Evolutionary conservation across 1,284 basidiomycete genomes (phyloP).

Genomic region (Xerocomus nothofagi): DNA sequence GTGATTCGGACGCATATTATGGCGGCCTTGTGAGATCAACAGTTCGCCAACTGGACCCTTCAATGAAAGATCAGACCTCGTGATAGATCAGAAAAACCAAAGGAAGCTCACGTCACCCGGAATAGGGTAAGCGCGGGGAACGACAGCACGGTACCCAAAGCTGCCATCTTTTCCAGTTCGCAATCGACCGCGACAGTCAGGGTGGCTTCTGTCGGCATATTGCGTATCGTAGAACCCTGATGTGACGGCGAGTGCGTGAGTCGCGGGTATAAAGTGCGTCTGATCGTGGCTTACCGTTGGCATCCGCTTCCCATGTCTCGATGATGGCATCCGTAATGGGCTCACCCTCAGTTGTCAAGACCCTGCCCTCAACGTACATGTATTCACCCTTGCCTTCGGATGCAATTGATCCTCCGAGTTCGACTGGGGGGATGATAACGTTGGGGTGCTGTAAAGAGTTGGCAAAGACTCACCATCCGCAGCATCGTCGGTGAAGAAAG

Average conservation of each 20-base stretch:
- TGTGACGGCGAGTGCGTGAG: neutral
- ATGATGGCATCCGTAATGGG: constrained; percentile 67
- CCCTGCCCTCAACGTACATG: constrained; percentile 75
- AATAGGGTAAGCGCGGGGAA: constrained; percentile 80
- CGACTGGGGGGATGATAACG: constrained; percentile 39
- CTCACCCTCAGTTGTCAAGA: constrained; percentile 65
- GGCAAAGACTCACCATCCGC: constrained; percentile 54
- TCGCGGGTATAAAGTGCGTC: neutral
- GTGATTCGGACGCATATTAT: constrained; percentile 79
- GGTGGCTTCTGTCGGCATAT: constrained; percentile 56
- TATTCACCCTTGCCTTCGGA: constrained; percentile 83
- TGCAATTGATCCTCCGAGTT: constrained; percentile 63
- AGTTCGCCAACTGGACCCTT: constrained; percentile 75
- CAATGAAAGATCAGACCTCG: constrained; percentile 2
- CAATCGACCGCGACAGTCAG: constrained; percentile 80
- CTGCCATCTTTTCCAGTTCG: constrained; percentile 61
- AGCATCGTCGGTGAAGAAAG: constrained; percentile 83
- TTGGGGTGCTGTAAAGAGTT: neutral
- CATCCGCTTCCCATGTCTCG: constrained; percentile 89
- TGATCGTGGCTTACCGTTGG: constrained; percentile 42
- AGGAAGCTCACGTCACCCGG: constrained; percentile 60
- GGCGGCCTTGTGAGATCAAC: constrained; percentile 59
- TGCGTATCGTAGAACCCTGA: constrained; percentile 64
- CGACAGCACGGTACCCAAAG: constrained; percentile 74
- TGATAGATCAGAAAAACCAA: neutral